Percentiles rank a stretch among this genome's conserved stretches.
Conservation (phyloP, 805 yeast genomes). For the Cyberlindnera japonica region DNA sequence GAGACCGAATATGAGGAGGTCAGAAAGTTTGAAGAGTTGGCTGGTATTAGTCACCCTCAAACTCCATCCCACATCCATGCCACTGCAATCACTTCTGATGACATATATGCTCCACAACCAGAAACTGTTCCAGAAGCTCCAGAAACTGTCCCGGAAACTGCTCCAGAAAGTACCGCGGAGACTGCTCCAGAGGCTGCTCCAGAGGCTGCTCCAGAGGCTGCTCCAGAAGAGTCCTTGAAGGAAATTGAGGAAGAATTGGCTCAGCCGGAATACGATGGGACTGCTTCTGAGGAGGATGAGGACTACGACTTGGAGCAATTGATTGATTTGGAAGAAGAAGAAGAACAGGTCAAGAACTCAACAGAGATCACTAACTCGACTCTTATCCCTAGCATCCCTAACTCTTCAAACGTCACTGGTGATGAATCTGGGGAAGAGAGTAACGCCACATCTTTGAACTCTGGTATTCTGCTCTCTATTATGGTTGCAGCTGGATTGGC, state of each 20-base stretch:
- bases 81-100: neutral
- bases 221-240: too few relatives aligned
- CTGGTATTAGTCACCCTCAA: slow-evolving; percentile 18
- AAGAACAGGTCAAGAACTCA: neutral
- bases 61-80: slow-evolving; percentile 3
- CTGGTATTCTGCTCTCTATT: slow-evolving; percentile 7
- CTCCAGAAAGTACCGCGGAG: slow-evolving; percentile 2
- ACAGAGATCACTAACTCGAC: neutral
- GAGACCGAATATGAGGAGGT: slow-evolving; percentile 27
- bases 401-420: slow-evolving; percentile 2
- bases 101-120: slow-evolving; percentile 3
- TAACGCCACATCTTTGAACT: slow-evolving; percentile 7
- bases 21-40: slow-evolving; percentile 24
- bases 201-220: neutral
- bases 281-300: slow-evolving; percentile 3
- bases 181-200: neutral
- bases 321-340: slow-evolving; percentile 15
- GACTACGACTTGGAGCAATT: slow-evolving; percentile 14
- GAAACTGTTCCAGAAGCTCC: slow-evolving; percentile 6
- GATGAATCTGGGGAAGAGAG: slow-evolving; percentile 9
- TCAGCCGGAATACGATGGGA: too few relatives aligned
- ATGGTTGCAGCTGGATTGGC: slow-evolving; percentile 5
- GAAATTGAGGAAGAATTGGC: neutral
- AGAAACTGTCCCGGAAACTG: slow-evolving; percentile 8
- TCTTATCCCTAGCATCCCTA: neutral